These are phyloP conservation scores for Picea engelmannii DNA, from an alignment of 83 land plant species.

Conservation along the genomic window DNA sequence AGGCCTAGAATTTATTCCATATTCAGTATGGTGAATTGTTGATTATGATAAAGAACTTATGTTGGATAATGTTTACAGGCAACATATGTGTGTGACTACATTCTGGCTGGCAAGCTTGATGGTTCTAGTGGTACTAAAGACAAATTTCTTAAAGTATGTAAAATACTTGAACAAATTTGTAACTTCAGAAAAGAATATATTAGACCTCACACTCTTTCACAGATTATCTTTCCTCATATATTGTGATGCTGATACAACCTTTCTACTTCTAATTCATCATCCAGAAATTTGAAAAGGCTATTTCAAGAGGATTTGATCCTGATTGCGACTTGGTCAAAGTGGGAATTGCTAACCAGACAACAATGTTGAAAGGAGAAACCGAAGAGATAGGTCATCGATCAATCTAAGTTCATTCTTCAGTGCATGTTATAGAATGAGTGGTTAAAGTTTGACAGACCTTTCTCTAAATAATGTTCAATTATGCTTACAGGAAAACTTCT, in stretches of 20 bases:
- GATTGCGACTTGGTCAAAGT: slow-evolving; percentile 38
- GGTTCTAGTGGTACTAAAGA: slow-evolving; percentile 55
- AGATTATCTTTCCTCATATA: background rate
- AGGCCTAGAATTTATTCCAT: background rate
- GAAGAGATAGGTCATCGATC: slow-evolving; percentile 40
- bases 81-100: slow-evolving; percentile 39
- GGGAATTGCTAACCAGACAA: slow-evolving; percentile 54
- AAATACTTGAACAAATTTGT: background rate
- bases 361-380: slow-evolving; percentile 54
- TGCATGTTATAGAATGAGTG: background rate
- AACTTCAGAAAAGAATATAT: no score
- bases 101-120: slow-evolving; percentile 47
- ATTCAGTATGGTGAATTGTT: background rate
- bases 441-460: background rate
- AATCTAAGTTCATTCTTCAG: background rate
- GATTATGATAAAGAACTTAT: background rate
- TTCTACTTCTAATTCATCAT: background rate
- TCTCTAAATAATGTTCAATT: slow-evolving; percentile 7
- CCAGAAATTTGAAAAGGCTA: slow-evolving; percentile 45
- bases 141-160: slow-evolving; percentile 38
- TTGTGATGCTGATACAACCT: no score
- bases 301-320: slow-evolving; percentile 42
- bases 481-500: slow-evolving; percentile 35
- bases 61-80: slow-evolving; percentile 27
- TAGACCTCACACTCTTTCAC: background rate